These are phyloP conservation scores for Blastobotrys parvus DNA, from an alignment of 805 yeast species.

Conservation along the genomic window DNA sequence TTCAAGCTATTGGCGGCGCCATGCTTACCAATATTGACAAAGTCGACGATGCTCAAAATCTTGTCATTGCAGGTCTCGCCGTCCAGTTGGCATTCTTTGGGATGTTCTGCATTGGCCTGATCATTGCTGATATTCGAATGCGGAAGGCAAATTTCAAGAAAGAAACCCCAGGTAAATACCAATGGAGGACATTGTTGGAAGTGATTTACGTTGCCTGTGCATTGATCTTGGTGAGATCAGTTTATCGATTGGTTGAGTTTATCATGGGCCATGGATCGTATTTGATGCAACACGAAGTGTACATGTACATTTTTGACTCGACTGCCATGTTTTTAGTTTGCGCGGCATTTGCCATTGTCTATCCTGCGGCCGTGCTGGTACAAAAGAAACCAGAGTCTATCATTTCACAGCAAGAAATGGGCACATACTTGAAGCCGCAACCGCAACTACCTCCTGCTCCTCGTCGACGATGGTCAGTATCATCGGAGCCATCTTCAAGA, in stretches of 20 bases:
- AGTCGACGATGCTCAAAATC: conserved; percentile 43
- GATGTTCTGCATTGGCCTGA: conserved; percentile 45
- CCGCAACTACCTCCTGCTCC: too few species aligned
- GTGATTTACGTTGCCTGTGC: conserved; percentile 33
- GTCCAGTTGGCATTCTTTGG: conserved; percentile 68
- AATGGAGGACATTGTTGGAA: conserved; percentile 9
- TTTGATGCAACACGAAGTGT: conserved; percentile 12
- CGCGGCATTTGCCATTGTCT: neutral
- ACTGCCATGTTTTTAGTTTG: conserved; percentile 8
- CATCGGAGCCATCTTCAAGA: too few species aligned
- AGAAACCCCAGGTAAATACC: conserved; percentile 4
- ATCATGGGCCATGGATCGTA: conserved; percentile 2
- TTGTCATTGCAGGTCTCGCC: conserved; percentile 72
- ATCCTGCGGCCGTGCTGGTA: conserved; percentile 1
- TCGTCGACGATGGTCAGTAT: too few species aligned
- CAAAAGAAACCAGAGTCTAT: too few species aligned
- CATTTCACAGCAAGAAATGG: too few species aligned
- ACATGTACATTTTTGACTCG: conserved; percentile 13
- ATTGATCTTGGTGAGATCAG: conserved; percentile 55
- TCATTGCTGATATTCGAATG: conserved; percentile 10
- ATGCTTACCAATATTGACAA: conserved; percentile 33
- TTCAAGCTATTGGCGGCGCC: conserved; percentile 77
- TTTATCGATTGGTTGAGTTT: conserved; percentile 45
- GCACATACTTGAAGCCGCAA: too few species aligned
- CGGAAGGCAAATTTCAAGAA: neutral